These are phyloP conservation scores for Raphidocelis subcapitata DNA, from an alignment of 139 green algal genomes.

Conservation along the genomic window DNA sequence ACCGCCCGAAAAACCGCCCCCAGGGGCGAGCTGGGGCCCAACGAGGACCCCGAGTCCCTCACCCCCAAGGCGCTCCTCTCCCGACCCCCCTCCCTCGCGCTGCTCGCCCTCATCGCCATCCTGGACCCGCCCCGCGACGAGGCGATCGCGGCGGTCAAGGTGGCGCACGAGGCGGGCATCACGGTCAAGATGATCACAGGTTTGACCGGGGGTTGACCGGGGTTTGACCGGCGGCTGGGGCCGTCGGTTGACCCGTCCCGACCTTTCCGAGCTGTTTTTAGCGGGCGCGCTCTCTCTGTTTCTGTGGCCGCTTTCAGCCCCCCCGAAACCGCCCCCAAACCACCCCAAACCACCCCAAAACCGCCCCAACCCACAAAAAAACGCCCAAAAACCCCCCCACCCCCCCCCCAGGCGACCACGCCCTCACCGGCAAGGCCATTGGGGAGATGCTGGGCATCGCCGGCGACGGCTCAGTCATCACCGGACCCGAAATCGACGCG, in stretches of 20 bases:
- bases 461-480: slow-evolving; percentile 20
- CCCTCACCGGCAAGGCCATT: slow-evolving; percentile 40
- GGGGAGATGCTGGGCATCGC: slow-evolving; percentile 44
- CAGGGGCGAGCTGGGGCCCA: slow-evolving; percentile 15
- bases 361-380: too few species aligned
- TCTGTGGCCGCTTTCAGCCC: too few species aligned
- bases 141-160: slow-evolving; percentile 36
- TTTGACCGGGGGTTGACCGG: background rate
- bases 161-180: slow-evolving; percentile 42
- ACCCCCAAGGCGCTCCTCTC: slow-evolving; percentile 3
- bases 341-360: too few species aligned
- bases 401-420: slow-evolving; percentile 42
- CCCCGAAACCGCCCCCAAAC: too few species aligned
- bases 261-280: too few species aligned
- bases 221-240: too few species aligned
- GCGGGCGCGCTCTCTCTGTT: too few species aligned
- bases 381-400: too few species aligned
- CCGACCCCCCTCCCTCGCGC: slow-evolving; percentile 12
- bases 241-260: too few species aligned
- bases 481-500: slow-evolving; percentile 36
- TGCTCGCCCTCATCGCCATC: slow-evolving; percentile 37
- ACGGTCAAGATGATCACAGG: slow-evolving; percentile 51
- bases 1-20: too few species aligned
- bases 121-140: slow-evolving; percentile 44
- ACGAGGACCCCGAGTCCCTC: background rate